phyloP scores from a whole-genome alignment of 176 grass and related monocot species.

The Saccharum spontaneum region DNA sequence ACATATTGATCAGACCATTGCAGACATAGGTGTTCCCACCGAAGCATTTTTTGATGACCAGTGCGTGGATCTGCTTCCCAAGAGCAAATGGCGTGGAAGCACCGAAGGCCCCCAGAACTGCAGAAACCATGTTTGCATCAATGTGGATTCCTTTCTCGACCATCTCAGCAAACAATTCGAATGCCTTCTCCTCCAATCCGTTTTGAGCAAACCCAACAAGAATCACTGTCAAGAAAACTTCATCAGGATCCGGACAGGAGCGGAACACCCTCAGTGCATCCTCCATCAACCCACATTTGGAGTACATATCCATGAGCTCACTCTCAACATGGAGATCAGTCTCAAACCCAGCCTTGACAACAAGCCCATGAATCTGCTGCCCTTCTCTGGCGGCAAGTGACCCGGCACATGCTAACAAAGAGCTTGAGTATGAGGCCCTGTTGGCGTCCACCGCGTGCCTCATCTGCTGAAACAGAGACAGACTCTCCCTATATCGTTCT shows the following conservation, averaged over 20 bases:
- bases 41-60: slow-evolving; percentile 58
- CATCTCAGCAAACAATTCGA: slow-evolving; percentile 61
- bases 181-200: slow-evolving; percentile 61
- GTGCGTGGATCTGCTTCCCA: slow-evolving; percentile 81
- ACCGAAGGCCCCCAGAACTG: slow-evolving; percentile 79
- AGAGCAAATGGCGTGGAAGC: slow-evolving; percentile 60
- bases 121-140: slow-evolving; percentile 68
- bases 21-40: slow-evolving; percentile 61
- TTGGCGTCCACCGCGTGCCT: slow-evolving; percentile 54
- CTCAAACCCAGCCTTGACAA: slow-evolving; percentile 57
- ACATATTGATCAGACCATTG: slow-evolving; percentile 95
- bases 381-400: slow-evolving; percentile 52
- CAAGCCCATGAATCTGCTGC: slow-evolving; percentile 77
- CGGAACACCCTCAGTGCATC: slow-evolving; percentile 69
- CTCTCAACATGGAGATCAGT: slow-evolving; percentile 64
- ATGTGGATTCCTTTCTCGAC: slow-evolving; percentile 37
- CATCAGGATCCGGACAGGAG: slow-evolving; percentile 54
- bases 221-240: slow-evolving; percentile 73
- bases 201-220: slow-evolving; percentile 85
- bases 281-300: slow-evolving; percentile 81
- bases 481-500: slow-evolving; percentile 51
- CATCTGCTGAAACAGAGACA: slow-evolving; percentile 60
- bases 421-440: slow-evolving; percentile 55
- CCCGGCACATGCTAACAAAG: slow-evolving; percentile 64
- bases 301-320: slow-evolving; percentile 86